Conservation (phyloP, 2,329 filamentous ascomycete species). For the Fusarium longipes region DNA sequence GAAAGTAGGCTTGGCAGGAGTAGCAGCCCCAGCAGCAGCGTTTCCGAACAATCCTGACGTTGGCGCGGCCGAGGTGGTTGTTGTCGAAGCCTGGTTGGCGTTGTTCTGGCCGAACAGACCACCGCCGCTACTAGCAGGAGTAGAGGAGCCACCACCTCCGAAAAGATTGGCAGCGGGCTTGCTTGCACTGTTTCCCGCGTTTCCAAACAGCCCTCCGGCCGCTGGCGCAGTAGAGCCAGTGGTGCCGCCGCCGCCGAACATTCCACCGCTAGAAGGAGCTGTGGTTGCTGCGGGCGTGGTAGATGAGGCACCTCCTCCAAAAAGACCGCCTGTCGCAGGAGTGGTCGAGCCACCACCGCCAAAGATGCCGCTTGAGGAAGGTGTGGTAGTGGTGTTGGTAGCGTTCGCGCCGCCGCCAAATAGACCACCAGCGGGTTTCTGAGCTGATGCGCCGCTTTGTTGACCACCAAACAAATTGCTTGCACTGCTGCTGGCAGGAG, state of each 20-base stretch:
- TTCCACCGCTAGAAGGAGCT: slow-evolving; percentile 36
- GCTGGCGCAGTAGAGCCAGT: slow-evolving; percentile 45
- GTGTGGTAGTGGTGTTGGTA: slow-evolving; percentile 35
- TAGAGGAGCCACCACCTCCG: slow-evolving; percentile 45
- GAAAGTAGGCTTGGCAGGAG: slow-evolving; percentile 60
- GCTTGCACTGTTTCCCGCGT: slow-evolving; percentile 32
- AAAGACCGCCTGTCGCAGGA: slow-evolving; percentile 40
- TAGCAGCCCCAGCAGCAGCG: slow-evolving; percentile 47
- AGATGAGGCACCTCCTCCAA: slow-evolving; percentile 39
- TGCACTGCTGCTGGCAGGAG: slow-evolving; percentile 44
- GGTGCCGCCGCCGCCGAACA: slow-evolving; percentile 45
- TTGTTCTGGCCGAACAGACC: slow-evolving; percentile 46
- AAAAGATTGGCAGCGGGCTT: slow-evolving; percentile 44
- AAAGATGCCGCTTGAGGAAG: slow-evolving; percentile 39
- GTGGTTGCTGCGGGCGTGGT: slow-evolving; percentile 46
- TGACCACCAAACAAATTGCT: slow-evolving; percentile 51
- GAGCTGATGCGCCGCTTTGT: slow-evolving; percentile 43
- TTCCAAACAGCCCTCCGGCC: slow-evolving; percentile 50
- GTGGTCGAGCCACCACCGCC: slow-evolving; percentile 44
- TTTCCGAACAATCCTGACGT: slow-evolving; percentile 49
- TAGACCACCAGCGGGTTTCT: slow-evolving; percentile 45
- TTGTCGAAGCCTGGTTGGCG: slow-evolving; percentile 36
- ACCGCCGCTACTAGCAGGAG: slow-evolving; percentile 32
- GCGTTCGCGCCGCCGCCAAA: slow-evolving; percentile 44
- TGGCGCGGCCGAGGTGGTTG: slow-evolving; percentile 45